Evolutionary conservation across 2,329 filamentous ascomycete species (phyloP).

Genomic region (Tolypocladium ovalisporum): DNA sequence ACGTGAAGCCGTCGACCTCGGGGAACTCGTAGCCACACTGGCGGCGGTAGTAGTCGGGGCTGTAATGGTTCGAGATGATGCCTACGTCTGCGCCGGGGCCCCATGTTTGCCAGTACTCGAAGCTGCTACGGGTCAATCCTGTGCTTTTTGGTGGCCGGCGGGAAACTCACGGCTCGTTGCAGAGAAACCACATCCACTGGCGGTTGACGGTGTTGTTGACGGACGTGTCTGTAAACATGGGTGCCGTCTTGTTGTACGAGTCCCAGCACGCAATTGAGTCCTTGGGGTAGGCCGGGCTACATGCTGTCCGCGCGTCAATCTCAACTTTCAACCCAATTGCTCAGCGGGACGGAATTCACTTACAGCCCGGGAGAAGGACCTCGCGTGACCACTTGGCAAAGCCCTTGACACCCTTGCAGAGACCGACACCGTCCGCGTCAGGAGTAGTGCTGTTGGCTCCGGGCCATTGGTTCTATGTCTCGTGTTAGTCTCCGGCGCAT

Average conservation of each 20-base stretch:
- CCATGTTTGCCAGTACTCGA: constrained; percentile 10
- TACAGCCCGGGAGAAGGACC: constrained; percentile 33
- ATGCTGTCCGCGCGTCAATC: constrained; percentile 20
- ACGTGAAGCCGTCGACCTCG: constrained; percentile 34
- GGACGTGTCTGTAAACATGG: constrained; percentile 37
- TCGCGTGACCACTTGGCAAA: constrained; percentile 43
- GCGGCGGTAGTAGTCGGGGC: constrained; percentile 39
- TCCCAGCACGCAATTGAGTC: constrained; percentile 14
- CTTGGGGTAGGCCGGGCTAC: constrained; percentile 35
- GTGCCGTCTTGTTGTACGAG: constrained; percentile 17
- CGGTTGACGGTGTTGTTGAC: constrained; percentile 34
- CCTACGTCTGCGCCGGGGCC: constrained; percentile 19
- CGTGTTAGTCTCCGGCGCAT: not conserved
- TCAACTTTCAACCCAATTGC: not conserved
- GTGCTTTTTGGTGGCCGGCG: not conserved
- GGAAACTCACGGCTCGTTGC: constrained; percentile 46
- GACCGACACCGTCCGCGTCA: constrained; percentile 34
- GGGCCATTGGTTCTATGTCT: constrained; percentile 9
- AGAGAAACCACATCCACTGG: constrained; percentile 51
- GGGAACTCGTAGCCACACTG: constrained; percentile 49
- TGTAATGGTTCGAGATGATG: constrained; percentile 40
- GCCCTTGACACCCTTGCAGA: constrained; percentile 39
- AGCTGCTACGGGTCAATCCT: constrained; percentile 3
- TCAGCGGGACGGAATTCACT: constrained; percentile 9
- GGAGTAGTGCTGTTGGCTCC: constrained; percentile 5